phyloP scores from a whole-genome alignment of 2,329 filamentous ascomycete genomes.

The Cercospora brassicicola region DNA sequence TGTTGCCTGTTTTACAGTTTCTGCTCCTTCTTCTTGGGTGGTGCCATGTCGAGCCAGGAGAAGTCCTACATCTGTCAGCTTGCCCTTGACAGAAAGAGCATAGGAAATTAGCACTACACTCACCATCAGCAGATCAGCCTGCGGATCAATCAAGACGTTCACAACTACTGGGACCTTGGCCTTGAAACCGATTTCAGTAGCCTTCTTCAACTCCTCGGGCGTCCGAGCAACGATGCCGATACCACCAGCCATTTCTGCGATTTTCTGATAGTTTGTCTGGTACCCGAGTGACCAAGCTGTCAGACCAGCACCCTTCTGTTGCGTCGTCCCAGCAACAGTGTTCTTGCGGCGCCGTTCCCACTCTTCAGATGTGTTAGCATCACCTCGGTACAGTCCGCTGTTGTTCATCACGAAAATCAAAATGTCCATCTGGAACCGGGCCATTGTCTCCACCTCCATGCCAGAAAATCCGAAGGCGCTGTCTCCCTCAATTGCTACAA shows the following conservation, averaged over 20 bases:
- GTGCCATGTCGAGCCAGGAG: conserved; percentile 37
- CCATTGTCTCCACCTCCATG: conserved; percentile 59
- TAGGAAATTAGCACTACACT: conserved; percentile 19
- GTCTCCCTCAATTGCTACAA: conserved; percentile 58
- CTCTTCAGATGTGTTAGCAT: conserved; percentile 41
- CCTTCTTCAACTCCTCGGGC: conserved; percentile 53
- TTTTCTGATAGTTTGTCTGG: conserved; percentile 57
- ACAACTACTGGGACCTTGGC: conserved; percentile 53
- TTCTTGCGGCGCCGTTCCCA: conserved; percentile 50
- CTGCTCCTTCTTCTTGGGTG: conserved; percentile 28
- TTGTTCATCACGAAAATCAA: conserved; percentile 47
- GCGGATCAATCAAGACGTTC: conserved; percentile 56
- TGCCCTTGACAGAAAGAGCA: neutral
- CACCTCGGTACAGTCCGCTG: conserved; percentile 45
- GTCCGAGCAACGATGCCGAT: conserved; percentile 54
- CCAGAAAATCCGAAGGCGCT: conserved; percentile 58
- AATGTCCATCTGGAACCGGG: conserved; percentile 56
- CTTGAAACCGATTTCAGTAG: conserved; percentile 54
- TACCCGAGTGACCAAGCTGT: conserved; percentile 51
- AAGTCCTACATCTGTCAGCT: conserved; percentile 32
- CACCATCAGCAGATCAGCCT: conserved; percentile 34
- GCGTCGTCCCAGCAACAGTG: conserved; percentile 39
- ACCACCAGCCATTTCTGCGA: conserved; percentile 58
- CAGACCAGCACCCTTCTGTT: conserved; percentile 46
- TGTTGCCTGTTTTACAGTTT: conserved; percentile 22